Conservation (phyloP, 2,329 filamentous ascomycete species). For the Xylaria arbuscula region DNA sequence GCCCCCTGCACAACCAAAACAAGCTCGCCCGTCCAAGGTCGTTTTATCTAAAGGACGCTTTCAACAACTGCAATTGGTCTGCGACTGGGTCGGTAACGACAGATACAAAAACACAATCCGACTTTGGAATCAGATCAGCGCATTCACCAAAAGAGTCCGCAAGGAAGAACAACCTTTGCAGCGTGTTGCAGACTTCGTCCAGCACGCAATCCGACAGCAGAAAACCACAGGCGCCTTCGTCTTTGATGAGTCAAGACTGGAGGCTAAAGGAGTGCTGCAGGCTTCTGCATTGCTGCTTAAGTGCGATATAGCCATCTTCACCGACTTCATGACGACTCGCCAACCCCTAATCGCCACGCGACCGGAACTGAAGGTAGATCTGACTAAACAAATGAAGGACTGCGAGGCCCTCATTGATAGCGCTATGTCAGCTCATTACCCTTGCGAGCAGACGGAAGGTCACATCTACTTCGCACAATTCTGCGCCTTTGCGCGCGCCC, state of each 20-base stretch:
- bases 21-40: slow-evolving; percentile 10
- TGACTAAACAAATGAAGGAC: slow-evolving; percentile 51
- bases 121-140: slow-evolving; percentile 39
- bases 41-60: slow-evolving; percentile 23
- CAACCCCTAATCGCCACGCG: slow-evolving; percentile 18
- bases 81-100: slow-evolving; percentile 35
- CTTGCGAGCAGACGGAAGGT: slow-evolving; percentile 61
- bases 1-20: neutral
- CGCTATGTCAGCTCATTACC: slow-evolving; percentile 52
- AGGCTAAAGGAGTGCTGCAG: slow-evolving; percentile 55
- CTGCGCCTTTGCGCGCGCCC: slow-evolving; percentile 55
- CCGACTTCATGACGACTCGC: slow-evolving; percentile 51
- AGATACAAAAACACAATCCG: slow-evolving; percentile 44
- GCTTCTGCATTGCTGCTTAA: slow-evolving; percentile 59
- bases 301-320: slow-evolving; percentile 61
- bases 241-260: slow-evolving; percentile 52
- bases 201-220: slow-evolving; percentile 52
- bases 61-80: slow-evolving; percentile 37
- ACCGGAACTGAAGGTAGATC: slow-evolving; percentile 43
- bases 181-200: slow-evolving; percentile 58
- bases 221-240: slow-evolving; percentile 46
- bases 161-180: slow-evolving; percentile 63
- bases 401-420: slow-evolving; percentile 55
- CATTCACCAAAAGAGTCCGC: slow-evolving; percentile 48
- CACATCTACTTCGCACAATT: slow-evolving; percentile 63